Evolutionary conservation across 257 asterid species (phyloP).

Genomic region (Verbascum thapsus): DNA sequence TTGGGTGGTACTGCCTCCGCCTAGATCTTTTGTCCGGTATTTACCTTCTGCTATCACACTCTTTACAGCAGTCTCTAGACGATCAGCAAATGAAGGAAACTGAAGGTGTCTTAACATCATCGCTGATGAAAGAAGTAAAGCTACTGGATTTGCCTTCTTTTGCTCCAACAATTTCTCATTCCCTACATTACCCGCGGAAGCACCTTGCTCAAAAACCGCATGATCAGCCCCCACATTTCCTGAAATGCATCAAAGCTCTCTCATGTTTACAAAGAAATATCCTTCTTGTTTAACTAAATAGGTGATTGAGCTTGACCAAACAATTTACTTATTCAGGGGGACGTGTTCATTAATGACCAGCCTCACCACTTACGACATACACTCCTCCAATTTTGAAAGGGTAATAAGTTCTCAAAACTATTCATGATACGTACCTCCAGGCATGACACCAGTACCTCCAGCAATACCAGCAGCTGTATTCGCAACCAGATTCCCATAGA

Average conservation of each 20-base stretch:
- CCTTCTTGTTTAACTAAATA: slow-evolving; percentile 8
- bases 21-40: slow-evolving; percentile 82
- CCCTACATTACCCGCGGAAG: slow-evolving; percentile 97
- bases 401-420: slow-evolving; percentile 13
- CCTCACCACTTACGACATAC: background rate
- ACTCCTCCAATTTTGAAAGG: background rate
- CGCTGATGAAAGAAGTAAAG: slow-evolving; percentile 88
- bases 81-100: slow-evolving; percentile 93
- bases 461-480: slow-evolving; percentile 99
- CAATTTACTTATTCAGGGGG: background rate
- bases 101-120: slow-evolving; percentile 98
- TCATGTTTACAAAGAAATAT: background rate
- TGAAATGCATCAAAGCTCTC: slow-evolving; percentile 35
- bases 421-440: slow-evolving; percentile 64
- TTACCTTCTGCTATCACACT: slow-evolving; percentile 70
- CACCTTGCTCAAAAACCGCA: slow-evolving; percentile 97
- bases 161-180: slow-evolving; percentile 60
- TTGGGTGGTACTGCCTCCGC: slow-evolving; percentile 86
- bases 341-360: background rate
- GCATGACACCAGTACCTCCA: slow-evolving; percentile 99
- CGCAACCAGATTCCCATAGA: slow-evolving; percentile 86
- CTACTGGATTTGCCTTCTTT: slow-evolving; percentile 89
- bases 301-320: background rate
- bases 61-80: slow-evolving; percentile 86
- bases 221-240: slow-evolving; percentile 96